Base-by-base conservation (phyloP, 768 basidiomycete genomes). In the Pulveroboletus frians region DNA sequence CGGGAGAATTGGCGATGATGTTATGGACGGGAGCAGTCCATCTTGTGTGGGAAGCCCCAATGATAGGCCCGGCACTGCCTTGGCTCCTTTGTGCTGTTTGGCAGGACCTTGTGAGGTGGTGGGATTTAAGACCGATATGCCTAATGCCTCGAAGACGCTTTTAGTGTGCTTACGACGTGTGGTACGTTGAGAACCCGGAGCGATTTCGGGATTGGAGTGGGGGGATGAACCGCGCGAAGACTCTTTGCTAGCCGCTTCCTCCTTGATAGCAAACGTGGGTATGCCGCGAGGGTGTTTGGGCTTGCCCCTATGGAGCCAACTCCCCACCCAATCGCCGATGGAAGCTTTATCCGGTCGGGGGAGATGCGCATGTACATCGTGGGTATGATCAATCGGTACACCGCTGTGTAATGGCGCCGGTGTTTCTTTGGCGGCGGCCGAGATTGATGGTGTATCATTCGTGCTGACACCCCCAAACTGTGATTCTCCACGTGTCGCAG, bases 261-360 rank as follows among this genome's bases (percentile, higher is more conserved):
- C 59, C 35, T 55, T 69, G 53, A 56, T 61, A 35, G 52, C 13
- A 7, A 49, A 14, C 8, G 50, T 40, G 20, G 59, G 43, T n/a
- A 63, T 15, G 41, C 57, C 48, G 20, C 65, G 60, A n/a, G 57
- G 51, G 15, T 54, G 52, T 49, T 64, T 71, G 31, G 61, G 39
- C 54, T 68, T 78, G 30, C 78, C 74, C 61, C 82, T 83, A 15
- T 69, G 72, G 75, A 85, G 83, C 82, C 80, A 86, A 0, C 78
- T 80, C 0, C 87, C 85, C 75, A 89, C 79, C 88, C 88, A 90
- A 41, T 85, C 83, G 17, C 83, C 80, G 40, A 87, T 57, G 3
- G 63, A 65, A 9, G 69, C 58, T 46, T 57, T 66, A 18, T 77
- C 75, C 3, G 59, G 59, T 43, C 62, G 69, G 21, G 57, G 40